Evolutionary conservation across 371 early-diverging fungal species (phyloP).

Genomic region (Mortierella polycephala): DNA sequence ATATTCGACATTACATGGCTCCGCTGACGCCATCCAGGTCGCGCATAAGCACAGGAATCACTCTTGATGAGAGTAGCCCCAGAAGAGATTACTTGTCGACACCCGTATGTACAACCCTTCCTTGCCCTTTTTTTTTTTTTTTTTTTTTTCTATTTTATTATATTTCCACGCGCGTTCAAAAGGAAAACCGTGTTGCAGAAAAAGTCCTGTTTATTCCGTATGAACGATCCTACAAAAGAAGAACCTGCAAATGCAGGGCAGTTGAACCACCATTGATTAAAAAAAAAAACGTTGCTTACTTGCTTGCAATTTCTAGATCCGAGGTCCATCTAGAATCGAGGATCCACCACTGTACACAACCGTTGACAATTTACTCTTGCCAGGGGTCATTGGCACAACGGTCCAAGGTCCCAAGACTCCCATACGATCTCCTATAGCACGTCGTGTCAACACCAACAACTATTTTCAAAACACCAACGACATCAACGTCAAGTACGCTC

Average conservation of each 20-base stretch:
- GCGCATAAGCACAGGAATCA: conserved; percentile 1
- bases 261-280: conserved; percentile 28
- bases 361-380: conserved; percentile 36
- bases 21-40: conserved; percentile 13
- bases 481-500: background rate
- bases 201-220: background rate
- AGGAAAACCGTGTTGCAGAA: conserved; percentile 24
- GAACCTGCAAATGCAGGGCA: conserved; percentile 6
- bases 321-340: conserved; percentile 9
- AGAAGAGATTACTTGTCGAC: background rate
- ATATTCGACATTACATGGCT: background rate
- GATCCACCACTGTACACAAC: conserved; percentile 10
- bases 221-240: too few species aligned
- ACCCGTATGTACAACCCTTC: conserved; percentile 2
- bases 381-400: conserved; percentile 43
- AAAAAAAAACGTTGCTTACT: conserved; percentile 9
- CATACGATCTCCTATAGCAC: conserved; percentile 12
- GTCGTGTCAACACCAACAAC: conserved; percentile 1
- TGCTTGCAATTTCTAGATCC: background rate
- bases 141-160: too few species aligned
- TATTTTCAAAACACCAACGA: background rate
- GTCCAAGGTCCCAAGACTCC: conserved; percentile 51
- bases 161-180: too few species aligned
- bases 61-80: background rate
- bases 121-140: too few species aligned